Evolutionary conservation across 2,329 filamentous ascomycete species (phyloP).

Genomic region (Canariomyces notabilis): DNA sequence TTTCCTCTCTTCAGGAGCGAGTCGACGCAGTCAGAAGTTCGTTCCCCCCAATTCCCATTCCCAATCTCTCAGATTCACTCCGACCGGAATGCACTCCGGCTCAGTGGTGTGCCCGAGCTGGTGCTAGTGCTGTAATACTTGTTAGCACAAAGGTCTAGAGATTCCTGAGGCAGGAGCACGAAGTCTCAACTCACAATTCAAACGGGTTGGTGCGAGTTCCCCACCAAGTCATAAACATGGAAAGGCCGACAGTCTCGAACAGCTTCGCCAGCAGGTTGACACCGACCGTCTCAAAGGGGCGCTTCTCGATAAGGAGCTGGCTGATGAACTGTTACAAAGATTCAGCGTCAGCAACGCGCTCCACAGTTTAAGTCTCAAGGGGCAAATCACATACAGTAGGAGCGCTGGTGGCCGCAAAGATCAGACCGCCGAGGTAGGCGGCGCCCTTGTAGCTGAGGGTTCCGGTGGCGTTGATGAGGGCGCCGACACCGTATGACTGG

Average conservation of each 20-base stretch:
- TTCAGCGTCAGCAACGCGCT: slow-evolving; percentile 1
- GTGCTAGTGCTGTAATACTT: slow-evolving; percentile 17
- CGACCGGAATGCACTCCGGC: slow-evolving; percentile 25
- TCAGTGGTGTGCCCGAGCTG: slow-evolving; percentile 22
- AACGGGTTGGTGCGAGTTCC: slow-evolving; percentile 92
- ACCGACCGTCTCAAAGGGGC: slow-evolving; percentile 82
- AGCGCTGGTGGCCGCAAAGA: slow-evolving; percentile 88
- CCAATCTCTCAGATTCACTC: slow-evolving; percentile 20
- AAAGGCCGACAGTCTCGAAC: slow-evolving; percentile 88
- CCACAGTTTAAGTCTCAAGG: not conserved
- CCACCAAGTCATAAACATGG: slow-evolving; percentile 94
- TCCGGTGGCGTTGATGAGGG: slow-evolving; percentile 88
- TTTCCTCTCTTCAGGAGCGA: slow-evolving; percentile 17
- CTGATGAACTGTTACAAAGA: slow-evolving; percentile 65
- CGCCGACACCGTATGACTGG: slow-evolving; percentile 84
- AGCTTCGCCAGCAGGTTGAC: slow-evolving; percentile 79
- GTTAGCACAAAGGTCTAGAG: slow-evolving; percentile 6
- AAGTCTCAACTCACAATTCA: slow-evolving; percentile 53
- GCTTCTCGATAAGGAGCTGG: slow-evolving; percentile 86
- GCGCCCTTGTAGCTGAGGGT: slow-evolving; percentile 96
- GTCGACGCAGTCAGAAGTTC: slow-evolving; percentile 10
- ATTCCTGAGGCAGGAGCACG: not conserved
- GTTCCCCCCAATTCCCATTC: slow-evolving; percentile 1
- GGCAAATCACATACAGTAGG: slow-evolving; percentile 73
- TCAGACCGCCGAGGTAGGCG: slow-evolving; percentile 82